Evolutionary conservation across 345 rosid species (phyloP).

Genomic region (Cardamine occulta): DNA sequence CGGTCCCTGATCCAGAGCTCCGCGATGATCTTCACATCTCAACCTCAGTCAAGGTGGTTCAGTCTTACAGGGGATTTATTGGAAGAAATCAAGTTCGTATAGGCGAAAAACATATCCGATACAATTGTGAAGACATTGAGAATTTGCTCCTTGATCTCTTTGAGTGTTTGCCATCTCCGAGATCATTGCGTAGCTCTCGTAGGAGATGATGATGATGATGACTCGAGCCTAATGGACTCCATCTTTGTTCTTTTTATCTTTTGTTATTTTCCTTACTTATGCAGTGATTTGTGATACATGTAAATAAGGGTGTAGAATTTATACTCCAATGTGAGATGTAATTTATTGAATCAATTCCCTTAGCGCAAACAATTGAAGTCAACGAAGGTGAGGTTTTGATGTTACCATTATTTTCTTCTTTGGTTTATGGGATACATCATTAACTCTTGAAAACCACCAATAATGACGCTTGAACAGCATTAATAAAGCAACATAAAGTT

Average conservation of each 20-base stretch:
- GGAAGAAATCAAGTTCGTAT: constrained; percentile 48
- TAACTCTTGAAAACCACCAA: too few species aligned
- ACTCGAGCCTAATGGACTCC: neutral
- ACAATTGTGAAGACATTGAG: constrained; percentile 63
- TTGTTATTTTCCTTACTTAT: constrained; percentile 7
- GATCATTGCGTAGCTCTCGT: constrained; percentile 52
- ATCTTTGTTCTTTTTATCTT: constrained; percentile 13
- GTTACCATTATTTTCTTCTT: neutral
- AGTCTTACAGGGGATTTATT: constrained; percentile 66
- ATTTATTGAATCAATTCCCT: neutral
- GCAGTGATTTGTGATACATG: constrained; percentile 31
- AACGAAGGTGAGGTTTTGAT: constrained; percentile 51
- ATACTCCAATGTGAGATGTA: constrained; percentile 28
- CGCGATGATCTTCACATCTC: constrained; percentile 70
- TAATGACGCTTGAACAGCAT: too few species aligned
- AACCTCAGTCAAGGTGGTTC: constrained; percentile 67
- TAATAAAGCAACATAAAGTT: too few species aligned
- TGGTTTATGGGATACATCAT: neutral
- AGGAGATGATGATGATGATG: constrained; percentile 47
- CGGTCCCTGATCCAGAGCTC: constrained; percentile 63
- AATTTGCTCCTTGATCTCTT: constrained; percentile 65
- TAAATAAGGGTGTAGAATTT: constrained; percentile 13
- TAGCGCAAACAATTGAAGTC: constrained; percentile 41
- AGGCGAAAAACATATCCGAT: constrained; percentile 63
- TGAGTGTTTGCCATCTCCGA: constrained; percentile 52